These are phyloP conservation scores for Metarhizium guizhouense DNA, from an alignment of 2,329 filamentous ascomycete genomes.

Conservation along the genomic window DNA sequence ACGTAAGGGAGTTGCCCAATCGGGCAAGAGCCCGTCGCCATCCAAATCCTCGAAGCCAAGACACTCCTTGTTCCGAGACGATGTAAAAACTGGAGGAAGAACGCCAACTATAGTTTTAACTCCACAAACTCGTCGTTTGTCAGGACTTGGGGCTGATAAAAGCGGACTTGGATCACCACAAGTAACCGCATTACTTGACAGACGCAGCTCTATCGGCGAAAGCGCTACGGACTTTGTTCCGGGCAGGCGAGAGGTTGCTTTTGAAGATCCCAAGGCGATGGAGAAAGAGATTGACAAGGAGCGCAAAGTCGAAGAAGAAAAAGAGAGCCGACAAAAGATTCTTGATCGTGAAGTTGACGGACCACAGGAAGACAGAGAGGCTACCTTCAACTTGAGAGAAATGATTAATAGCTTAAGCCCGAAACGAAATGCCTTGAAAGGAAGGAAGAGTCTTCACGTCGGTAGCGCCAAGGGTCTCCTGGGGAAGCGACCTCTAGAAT, in stretches of 20 bases:
- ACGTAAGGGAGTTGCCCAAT: slow-evolving; percentile 3
- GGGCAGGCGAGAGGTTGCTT: slow-evolving; percentile 43
- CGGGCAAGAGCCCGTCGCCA: slow-evolving; percentile 11
- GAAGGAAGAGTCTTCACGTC: slow-evolving; percentile 68
- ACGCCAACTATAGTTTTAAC: slow-evolving; percentile 57
- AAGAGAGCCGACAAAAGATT: slow-evolving; percentile 49
- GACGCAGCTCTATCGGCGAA: slow-evolving; percentile 63
- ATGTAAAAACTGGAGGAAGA: slow-evolving; percentile 42
- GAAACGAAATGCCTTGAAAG: slow-evolving; percentile 57
- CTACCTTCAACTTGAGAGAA: slow-evolving; percentile 59
- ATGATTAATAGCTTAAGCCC: slow-evolving; percentile 73
- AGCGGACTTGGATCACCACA: slow-evolving; percentile 67
- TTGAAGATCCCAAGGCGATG: slow-evolving; percentile 55
- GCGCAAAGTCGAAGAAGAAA: slow-evolving; percentile 47
- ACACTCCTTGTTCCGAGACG: slow-evolving; percentile 42
- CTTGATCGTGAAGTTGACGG: slow-evolving; percentile 40
- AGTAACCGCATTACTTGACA: slow-evolving; percentile 61
- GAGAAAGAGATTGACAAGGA: slow-evolving; percentile 56
- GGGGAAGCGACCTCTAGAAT: slow-evolving; percentile 64
- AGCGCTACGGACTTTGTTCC: slow-evolving; percentile 55
- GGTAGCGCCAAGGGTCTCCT: slow-evolving; percentile 65
- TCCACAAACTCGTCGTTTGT: slow-evolving; percentile 41
- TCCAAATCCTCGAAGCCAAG: slow-evolving; percentile 17
- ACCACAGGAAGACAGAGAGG: slow-evolving; percentile 45
- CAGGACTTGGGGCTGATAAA: slow-evolving; percentile 61